phyloP scores from a whole-genome alignment of 805 yeast species.

The Blastobotrys mokoenaii region DNA sequence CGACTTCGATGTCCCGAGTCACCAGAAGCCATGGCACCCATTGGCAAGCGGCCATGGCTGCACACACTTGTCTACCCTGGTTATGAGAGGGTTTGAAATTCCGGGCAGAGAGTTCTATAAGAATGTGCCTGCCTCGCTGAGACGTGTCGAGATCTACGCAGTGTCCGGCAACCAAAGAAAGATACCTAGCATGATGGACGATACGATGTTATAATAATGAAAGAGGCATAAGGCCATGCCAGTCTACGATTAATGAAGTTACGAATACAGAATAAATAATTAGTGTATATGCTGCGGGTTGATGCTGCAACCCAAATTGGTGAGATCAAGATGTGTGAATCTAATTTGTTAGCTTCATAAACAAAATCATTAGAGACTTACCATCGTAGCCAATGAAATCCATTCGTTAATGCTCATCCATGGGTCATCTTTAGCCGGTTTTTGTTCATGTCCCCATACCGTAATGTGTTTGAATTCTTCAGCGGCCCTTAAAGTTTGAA shows the following conservation, averaged over 20 bases:
- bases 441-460: constrained; percentile 23
- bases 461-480: constrained; percentile 11
- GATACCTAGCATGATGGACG: too few relatives aligned
- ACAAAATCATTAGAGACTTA: not conserved
- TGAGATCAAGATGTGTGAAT: not conserved
- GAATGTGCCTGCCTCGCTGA: not conserved
- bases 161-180: not conserved
- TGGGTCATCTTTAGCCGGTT: constrained; percentile 20
- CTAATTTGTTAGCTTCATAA: not conserved
- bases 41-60: not conserved
- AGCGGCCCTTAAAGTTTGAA: constrained; percentile 3
- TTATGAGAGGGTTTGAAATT: not conserved
- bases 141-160: not conserved
- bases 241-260: too few relatives aligned
- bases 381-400: constrained; percentile 14
- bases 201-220: too few relatives aligned
- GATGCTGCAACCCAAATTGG: too few relatives aligned
- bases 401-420: constrained; percentile 21
- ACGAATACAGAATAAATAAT: too few relatives aligned
- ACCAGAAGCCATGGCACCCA: not conserved
- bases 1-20: not conserved
- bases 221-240: too few relatives aligned
- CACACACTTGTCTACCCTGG: not conserved
- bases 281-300: too few relatives aligned
- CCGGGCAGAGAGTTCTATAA: not conserved